phyloP scores from a whole-genome alignment of 2,329 filamentous ascomycete species.

The Phyllosticta capitalensis region DNA sequence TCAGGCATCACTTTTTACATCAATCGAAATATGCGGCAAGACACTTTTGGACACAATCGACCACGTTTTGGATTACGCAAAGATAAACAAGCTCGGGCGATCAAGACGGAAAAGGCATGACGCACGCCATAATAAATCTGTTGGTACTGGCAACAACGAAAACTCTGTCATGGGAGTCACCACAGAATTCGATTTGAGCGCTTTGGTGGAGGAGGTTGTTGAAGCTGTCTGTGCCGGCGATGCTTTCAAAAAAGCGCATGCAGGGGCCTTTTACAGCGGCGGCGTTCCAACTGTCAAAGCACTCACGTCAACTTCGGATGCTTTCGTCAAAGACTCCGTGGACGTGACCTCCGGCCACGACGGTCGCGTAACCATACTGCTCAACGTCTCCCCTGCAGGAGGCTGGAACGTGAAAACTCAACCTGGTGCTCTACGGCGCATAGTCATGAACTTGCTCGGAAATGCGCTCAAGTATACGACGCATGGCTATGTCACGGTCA shows the following conservation, averaged over 20 bases:
- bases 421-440: conserved; percentile 21
- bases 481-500: not conserved
- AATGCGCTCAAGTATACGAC: conserved; percentile 15
- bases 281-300: conserved; percentile 1
- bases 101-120: conserved; percentile 12
- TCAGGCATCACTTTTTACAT: conserved; percentile 4
- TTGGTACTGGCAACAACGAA: conserved; percentile 1
- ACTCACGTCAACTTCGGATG: conserved; percentile 6
- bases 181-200: conserved; percentile 9
- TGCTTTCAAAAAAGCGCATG: conserved; percentile 11
- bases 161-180: conserved; percentile 10
- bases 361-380: conserved; percentile 5
- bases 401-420: conserved; percentile 10
- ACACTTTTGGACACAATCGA: conserved; percentile 35
- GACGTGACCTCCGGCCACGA: not conserved
- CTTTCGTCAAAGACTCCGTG: conserved; percentile 9
- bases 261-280: conserved; percentile 5
- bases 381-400: conserved; percentile 4
- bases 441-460: conserved; percentile 14
- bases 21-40: conserved; percentile 31
- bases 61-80: conserved; percentile 23
- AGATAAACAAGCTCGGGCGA: conserved; percentile 27
- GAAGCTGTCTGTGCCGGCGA: conserved; percentile 11
- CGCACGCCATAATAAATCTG: not conserved
- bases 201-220: conserved; percentile 9